A percentile compares a stretch with the other conserved stretches of the same genome.
These are phyloP conservation scores for Polychytrium aggregatum DNA, from an alignment of 192 early-diverging fungal species.

Conservation along the genomic window DNA sequence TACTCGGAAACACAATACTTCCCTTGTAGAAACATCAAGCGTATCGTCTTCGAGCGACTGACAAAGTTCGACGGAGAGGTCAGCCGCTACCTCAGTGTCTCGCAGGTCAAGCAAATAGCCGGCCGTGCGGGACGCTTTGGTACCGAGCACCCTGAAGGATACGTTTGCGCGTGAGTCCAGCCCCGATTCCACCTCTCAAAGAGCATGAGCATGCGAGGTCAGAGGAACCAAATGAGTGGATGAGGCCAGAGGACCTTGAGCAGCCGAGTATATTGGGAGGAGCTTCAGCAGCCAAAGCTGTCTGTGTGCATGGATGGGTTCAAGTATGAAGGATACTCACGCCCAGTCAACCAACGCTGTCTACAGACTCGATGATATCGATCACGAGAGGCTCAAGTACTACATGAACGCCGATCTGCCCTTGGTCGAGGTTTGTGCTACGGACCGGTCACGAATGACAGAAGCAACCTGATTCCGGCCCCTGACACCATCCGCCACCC, in stretches of 20 bases:
- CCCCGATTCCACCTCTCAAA: too few relatives aligned
- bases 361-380: slow-evolving; percentile 13
- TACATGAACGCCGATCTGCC: slow-evolving; percentile 7
- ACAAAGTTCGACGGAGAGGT: slow-evolving; percentile 69
- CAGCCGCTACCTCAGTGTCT: slow-evolving; percentile 41
- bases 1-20: too few relatives aligned
- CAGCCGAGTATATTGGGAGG: too few relatives aligned
- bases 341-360: too few relatives aligned
- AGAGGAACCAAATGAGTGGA: too few relatives aligned
- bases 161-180: slow-evolving; percentile 52
- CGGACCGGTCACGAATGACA: background rate
- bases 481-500: background rate
- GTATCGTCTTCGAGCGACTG: slow-evolving; percentile 72
- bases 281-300: too few relatives aligned
- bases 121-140: slow-evolving; percentile 83
- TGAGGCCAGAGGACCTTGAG: too few relatives aligned
- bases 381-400: slow-evolving; percentile 12
- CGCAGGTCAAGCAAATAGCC: slow-evolving; percentile 87
- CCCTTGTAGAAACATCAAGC: slow-evolving; percentile 73
- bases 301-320: too few relatives aligned
- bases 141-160: slow-evolving; percentile 51
- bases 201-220: too few relatives aligned
- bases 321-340: too few relatives aligned
- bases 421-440: slow-evolving; percentile 1
- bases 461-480: background rate